These are phyloP conservation scores for Haematococcus lacustris DNA, from an alignment of 139 green algal genomes.

Conservation along the genomic window DNA sequence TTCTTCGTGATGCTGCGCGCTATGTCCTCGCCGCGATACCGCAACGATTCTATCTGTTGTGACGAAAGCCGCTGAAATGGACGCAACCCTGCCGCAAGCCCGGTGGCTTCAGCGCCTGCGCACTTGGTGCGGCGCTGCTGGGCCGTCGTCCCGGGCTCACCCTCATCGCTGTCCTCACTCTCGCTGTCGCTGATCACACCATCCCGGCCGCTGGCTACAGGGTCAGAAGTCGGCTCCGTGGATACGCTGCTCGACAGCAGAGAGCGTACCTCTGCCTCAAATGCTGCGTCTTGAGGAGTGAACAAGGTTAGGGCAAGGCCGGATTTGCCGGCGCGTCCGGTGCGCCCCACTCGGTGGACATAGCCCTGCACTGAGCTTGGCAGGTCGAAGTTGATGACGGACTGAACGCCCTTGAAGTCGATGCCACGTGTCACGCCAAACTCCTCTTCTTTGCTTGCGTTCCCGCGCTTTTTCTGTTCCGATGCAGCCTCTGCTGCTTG, in stretches of 20 bases:
- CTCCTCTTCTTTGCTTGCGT: conserved; percentile 64
- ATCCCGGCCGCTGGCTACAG: neutral
- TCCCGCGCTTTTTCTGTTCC: too few species aligned
- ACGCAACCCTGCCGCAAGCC: conserved; percentile 26
- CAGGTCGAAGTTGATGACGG: conserved; percentile 84
- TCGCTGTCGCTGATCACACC: conserved; percentile 15
- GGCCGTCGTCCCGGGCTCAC: too few species aligned
- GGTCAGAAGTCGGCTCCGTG: neutral
- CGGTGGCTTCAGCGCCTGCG: too few species aligned
- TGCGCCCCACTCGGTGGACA: conserved; percentile 86
- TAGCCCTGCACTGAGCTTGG: conserved; percentile 58
- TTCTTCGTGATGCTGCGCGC: conserved; percentile 61
- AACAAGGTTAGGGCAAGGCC: conserved; percentile 63
- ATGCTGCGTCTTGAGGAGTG: conserved; percentile 21
- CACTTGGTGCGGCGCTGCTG: too few species aligned
- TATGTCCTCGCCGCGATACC: conserved; percentile 83
- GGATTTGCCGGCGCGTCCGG: conserved; percentile 70
- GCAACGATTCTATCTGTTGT: conserved; percentile 45
- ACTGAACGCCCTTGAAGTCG: conserved; percentile 93
- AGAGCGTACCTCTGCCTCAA: too few species aligned
- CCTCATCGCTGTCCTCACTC: conserved; percentile 1
- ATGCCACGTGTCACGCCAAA: conserved; percentile 94
- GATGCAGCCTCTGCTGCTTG: neutral
- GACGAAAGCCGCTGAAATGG: conserved; percentile 35
- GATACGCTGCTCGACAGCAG: too few species aligned